These are phyloP conservation scores for Vitis amurensis DNA, from an alignment of 164 flowering plant species.

Conservation along the genomic window DNA sequence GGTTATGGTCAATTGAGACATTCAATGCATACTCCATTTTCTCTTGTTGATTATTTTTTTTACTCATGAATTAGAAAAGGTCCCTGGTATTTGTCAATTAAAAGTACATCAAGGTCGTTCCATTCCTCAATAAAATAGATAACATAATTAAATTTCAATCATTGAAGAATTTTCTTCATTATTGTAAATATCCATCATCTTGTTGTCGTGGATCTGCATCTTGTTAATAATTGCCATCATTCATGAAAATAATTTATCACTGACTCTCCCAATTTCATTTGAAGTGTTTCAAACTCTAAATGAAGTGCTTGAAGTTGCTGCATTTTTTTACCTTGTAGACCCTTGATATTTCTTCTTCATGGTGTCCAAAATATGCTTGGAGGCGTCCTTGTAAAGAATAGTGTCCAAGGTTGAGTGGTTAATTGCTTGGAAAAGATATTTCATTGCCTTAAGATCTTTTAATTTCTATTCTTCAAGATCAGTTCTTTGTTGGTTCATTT, in stretches of 20 bases:
- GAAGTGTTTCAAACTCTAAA: too few relatives aligned
- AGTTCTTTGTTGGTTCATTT: too few relatives aligned
- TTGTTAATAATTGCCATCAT: neutral
- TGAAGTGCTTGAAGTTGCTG: too few relatives aligned
- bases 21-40: conserved; percentile 19
- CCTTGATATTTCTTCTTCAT: too few relatives aligned
- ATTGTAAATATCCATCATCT: conserved; percentile 11
- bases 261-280: too few relatives aligned
- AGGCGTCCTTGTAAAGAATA: too few relatives aligned
- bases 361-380: too few relatives aligned
- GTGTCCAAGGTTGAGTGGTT: too few relatives aligned
- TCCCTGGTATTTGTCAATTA: conserved; percentile 15
- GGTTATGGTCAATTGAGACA: neutral
- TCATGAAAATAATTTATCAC: neutral
- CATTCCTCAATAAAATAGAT: neutral
- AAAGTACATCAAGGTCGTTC: neutral
- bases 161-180: conserved; percentile 18
- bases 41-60: neutral
- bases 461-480: too few relatives aligned
- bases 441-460: too few relatives aligned
- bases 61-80: conserved; percentile 17
- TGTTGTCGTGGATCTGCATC: conserved; percentile 15
- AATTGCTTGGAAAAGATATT: too few relatives aligned
- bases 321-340: too few relatives aligned
- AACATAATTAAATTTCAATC: conserved; percentile 18